Evolutionary conservation across 805 yeast species (phyloP), one percentile per base, ranked within the genome.

Genomic region (Teunomyces cretensis): DNA sequence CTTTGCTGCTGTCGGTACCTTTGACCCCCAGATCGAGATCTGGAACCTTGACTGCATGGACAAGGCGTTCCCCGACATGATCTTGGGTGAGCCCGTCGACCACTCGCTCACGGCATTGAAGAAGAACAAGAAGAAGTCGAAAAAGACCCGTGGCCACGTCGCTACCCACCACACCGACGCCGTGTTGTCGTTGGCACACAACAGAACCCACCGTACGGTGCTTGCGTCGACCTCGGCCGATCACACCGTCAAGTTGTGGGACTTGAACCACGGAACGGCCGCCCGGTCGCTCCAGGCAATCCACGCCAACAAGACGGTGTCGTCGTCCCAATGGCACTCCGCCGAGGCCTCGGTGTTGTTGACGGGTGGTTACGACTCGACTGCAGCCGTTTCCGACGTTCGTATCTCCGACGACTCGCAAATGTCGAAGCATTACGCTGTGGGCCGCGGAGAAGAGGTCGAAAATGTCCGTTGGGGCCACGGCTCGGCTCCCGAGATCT

Each of bases 161-260:
- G 75, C 81, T 9, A 80, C 88, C 13, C 94, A 87, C 63, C 99
- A 94, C 65, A 87, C 90, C 1, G 99, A 90, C 68, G 97, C 99
- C 1, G 89, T 94, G 24, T 79, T 94, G 48, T 86, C 97, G 1
- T 73, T 94, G 47, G 70, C 96, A 9, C 92, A 89, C 64, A 94
- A 92, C 66, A 81, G 76, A 57, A 75, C 72, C 36, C 95, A 88
- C 68, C 80, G 96, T 65, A 83, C 88, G 49, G 84, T 94, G 14
- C 78, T 94, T 48, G 96, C 96, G 12, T 89, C 97, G 8, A 88
- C 97, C 2, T 90, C 97, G 7, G 98, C 98, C 1, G 99, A 94
- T 62, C 79, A 83, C 50, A 94, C 99, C 1, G 88, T 94, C 39
- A 94, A 94, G 68, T 75, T 94, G 54, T 94, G 99, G 99, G 99